Base-by-base conservation (phyloP, 2,329 filamentous ascomycete genomes). In the Dothistroma septosporum region DNA sequence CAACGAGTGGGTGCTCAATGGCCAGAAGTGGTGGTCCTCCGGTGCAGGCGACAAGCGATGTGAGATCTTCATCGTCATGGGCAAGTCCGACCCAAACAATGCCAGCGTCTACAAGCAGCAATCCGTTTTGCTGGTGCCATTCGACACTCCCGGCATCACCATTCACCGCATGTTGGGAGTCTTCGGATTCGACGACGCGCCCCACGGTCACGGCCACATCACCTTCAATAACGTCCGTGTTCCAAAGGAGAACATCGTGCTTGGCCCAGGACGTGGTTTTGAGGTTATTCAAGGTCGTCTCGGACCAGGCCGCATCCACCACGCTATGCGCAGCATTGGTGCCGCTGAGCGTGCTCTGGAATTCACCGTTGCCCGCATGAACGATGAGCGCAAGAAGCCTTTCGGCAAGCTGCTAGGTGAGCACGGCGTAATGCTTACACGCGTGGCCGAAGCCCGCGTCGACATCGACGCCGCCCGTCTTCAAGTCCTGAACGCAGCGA, bases 1-100 rank as follows among this genome's bases (percentile, higher is more conserved):
- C 11, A 86, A 94, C 72, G 86, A 94, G 69, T 97, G 94, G 73
- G 86, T 97, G 19, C 83, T 99, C 57, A 97, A 97, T 73, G 94
- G 94, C 60, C 84, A 86, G 85, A 99, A 99, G 91, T 99, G 94
- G 94, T 99, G 94, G 94, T 96, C 91, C 31, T 96, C 91, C 65
- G 94, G 94, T 66, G 92, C 92, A 19, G 94, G 94, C 61, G 94
- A 99, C 78, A 89, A 89, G 61, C 85, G 93, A 70, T 99, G 94
- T 82, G 84, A 89, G 76, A 82, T 99, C 75, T 97, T 97, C 80
- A 87, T 99, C 64, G 92, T 96, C 70, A 96, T 99, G 90, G 94
- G 91, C 78, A 96, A 97, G 83, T 89, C 85, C 12, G 90, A 95
- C 73, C 82, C 89, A 53, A 79, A 80, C 68, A 89, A 95, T 80